phyloP scores from a whole-genome alignment of 805 yeast genomes.

The Kregervanrija pseudodelftensis region DNA sequence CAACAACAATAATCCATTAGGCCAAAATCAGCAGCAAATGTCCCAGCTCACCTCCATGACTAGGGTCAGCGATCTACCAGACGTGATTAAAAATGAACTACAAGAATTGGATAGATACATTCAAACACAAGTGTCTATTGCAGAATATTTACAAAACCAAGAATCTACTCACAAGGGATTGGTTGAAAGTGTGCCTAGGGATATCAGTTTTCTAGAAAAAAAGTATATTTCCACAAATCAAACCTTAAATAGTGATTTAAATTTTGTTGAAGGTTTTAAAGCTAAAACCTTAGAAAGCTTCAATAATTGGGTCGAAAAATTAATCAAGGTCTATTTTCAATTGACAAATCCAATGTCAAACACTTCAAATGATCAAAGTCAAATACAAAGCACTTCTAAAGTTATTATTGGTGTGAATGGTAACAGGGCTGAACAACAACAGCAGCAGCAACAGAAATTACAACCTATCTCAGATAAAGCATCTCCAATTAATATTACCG shows the following conservation, averaged over 20 bases:
- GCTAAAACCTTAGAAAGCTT: conserved; percentile 29
- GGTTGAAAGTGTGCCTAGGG: conserved; percentile 67
- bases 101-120: conserved; percentile 67
- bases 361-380: conserved; percentile 16
- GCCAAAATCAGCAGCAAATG: conserved; percentile 35
- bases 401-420: conserved; percentile 28
- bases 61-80: conserved; percentile 66
- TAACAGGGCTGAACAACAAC: conserved; percentile 15
- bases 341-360: conserved; percentile 29
- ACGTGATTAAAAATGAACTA: conserved; percentile 58
- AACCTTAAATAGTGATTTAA: conserved; percentile 45
- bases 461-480: conserved; percentile 29
- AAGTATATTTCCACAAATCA: conserved; percentile 59
- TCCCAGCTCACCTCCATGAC: conserved; percentile 64
- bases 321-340: conserved; percentile 30
- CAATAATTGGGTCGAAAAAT: conserved; percentile 33
- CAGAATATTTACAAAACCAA: conserved; percentile 59
- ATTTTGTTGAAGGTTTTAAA: conserved; percentile 38
- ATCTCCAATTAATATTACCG: conserved; percentile 39
- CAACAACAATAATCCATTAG: background rate
- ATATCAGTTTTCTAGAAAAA: conserved; percentile 54
- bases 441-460: conserved; percentile 19
- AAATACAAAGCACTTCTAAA: conserved; percentile 16
- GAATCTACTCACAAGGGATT: conserved; percentile 55
- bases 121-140: conserved; percentile 64